These are phyloP conservation scores for Exidia glandulosa DNA, from an alignment of 768 basidiomycete genomes.

Conservation along the genomic window DNA sequence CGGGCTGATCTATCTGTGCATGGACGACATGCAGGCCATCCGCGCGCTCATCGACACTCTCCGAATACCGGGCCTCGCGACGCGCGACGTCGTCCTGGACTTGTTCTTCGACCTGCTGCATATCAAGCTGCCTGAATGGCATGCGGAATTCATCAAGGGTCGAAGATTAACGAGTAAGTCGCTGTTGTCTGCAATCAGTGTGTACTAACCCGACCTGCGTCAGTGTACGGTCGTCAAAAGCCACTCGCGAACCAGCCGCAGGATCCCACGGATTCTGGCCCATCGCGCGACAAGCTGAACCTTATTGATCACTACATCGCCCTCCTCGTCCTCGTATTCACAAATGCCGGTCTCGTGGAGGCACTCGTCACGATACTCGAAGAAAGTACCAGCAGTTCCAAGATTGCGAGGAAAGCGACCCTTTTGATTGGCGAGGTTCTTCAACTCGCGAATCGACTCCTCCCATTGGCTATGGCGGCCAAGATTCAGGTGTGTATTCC, in stretches of 20 bases:
- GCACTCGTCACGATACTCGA: constrained; percentile 66
- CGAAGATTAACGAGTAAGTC: constrained; percentile 50
- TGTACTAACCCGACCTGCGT: background rate
- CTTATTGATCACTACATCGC: constrained; percentile 90
- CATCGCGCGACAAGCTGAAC: constrained; percentile 46
- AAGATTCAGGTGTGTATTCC: constrained; percentile 55
- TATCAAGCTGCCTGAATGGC: constrained; percentile 89
- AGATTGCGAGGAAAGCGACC: constrained; percentile 80
- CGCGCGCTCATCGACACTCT: constrained; percentile 76
- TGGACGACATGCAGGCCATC: constrained; percentile 80
- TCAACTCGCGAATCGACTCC: constrained; percentile 74
- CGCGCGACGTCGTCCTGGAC: constrained; percentile 82
- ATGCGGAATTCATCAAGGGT: constrained; percentile 83
- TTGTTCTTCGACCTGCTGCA: constrained; percentile 90
- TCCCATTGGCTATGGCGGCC: constrained; percentile 75
- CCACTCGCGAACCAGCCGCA: background rate
- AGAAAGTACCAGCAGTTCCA: constrained; percentile 61
- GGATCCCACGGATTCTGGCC: background rate
- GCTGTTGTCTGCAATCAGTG: background rate
- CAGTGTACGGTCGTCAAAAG: constrained; percentile 10
- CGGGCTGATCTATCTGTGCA: constrained; percentile 88
- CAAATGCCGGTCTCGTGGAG: constrained; percentile 80
- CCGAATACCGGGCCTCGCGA: constrained; percentile 77
- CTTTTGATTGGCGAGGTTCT: constrained; percentile 85
- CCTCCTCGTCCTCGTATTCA: constrained; percentile 73